phyloP scores from a whole-genome alignment of 176 grass and related monocot genomes.

The bread wheat (Triticum aestivum) region DNA sequence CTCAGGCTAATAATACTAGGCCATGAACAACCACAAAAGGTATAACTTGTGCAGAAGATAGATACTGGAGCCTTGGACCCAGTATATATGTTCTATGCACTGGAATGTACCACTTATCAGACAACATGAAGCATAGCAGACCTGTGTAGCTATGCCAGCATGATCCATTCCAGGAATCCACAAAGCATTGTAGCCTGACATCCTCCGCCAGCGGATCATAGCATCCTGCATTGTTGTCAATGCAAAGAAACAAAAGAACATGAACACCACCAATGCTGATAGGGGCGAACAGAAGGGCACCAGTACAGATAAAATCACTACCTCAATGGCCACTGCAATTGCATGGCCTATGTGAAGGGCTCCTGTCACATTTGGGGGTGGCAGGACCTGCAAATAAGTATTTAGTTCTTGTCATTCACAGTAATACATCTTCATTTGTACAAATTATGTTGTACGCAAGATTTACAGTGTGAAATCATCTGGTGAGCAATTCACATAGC shows the following conservation, averaged over 20 bases:
- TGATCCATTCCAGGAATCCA: conserved; percentile 84
- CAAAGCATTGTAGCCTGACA: conserved; percentile 63
- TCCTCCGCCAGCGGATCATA: conserved; percentile 67
- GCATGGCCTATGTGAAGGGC: conserved; percentile 88
- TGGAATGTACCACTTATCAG: conserved; percentile 2
- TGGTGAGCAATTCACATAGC: not conserved
- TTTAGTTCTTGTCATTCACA: not conserved
- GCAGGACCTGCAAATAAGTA: conserved; percentile 48
- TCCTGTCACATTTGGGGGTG: conserved; percentile 30
- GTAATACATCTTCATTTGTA: not conserved
- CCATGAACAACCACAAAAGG: not conserved
- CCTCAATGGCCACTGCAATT: conserved; percentile 74
- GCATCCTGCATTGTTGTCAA: conserved; percentile 53
- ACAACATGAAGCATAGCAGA: conserved; percentile 17
- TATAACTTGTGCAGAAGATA: not conserved
- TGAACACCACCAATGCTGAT: not conserved
- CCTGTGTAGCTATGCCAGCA: conserved; percentile 80
- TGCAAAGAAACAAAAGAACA: not conserved
- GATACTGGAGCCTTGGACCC: not conserved
- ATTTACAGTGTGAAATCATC: not conserved
- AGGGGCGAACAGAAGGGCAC: not conserved
- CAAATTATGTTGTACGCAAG: not conserved
- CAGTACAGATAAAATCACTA: conserved; percentile 23
- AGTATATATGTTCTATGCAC: not conserved
- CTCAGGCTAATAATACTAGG: conserved; percentile 7